These are phyloP conservation scores for Mycoemilia scoparia DNA, from an alignment of 192 early-diverging fungal genomes.

Conservation along the genomic window DNA sequence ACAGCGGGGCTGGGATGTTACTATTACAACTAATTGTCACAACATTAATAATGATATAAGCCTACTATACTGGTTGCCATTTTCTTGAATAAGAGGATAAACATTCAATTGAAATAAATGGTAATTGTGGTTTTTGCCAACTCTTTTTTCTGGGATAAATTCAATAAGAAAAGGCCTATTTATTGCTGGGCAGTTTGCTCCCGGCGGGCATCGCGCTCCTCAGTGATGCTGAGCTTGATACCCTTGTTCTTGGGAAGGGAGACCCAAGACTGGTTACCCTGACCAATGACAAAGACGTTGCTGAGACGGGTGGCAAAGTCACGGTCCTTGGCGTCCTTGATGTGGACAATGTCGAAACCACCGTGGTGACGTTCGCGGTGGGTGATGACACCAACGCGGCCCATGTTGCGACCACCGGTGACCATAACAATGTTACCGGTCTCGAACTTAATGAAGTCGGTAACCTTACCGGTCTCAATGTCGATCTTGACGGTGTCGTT, in stretches of 20 bases:
- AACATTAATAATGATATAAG: too few relatives aligned
- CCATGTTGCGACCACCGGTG: constrained; percentile 97
- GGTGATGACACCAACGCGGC: constrained; percentile 89
- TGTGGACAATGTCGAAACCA: constrained; percentile 97
- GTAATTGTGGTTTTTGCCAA: too few relatives aligned
- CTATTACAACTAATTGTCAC: too few relatives aligned
- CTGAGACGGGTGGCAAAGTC: constrained; percentile 92
- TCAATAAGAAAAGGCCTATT: too few relatives aligned
- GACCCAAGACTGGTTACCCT: constrained; percentile 83
- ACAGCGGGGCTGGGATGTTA: too few relatives aligned
- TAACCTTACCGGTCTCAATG: constrained; percentile 81
- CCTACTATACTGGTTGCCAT: too few relatives aligned
- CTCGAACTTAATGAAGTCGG: constrained; percentile 93
- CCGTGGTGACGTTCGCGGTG: constrained; percentile 94
- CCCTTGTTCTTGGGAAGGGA: constrained; percentile 98
- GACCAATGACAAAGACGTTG: constrained; percentile 81
- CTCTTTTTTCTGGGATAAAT: too few relatives aligned
- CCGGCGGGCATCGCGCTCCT: constrained; percentile 92
- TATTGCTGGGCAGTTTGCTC: constrained; percentile 41
- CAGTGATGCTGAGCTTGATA: constrained; percentile 95
- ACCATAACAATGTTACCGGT: constrained; percentile 89
- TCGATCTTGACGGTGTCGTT: constrained; percentile 99
- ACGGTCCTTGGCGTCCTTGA: constrained; percentile 92
- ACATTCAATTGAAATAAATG: too few relatives aligned
- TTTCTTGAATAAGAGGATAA: too few relatives aligned